Evolutionary conservation across 2,329 filamentous ascomycete species (phyloP).

Genomic region (Polytolypa hystricis): DNA sequence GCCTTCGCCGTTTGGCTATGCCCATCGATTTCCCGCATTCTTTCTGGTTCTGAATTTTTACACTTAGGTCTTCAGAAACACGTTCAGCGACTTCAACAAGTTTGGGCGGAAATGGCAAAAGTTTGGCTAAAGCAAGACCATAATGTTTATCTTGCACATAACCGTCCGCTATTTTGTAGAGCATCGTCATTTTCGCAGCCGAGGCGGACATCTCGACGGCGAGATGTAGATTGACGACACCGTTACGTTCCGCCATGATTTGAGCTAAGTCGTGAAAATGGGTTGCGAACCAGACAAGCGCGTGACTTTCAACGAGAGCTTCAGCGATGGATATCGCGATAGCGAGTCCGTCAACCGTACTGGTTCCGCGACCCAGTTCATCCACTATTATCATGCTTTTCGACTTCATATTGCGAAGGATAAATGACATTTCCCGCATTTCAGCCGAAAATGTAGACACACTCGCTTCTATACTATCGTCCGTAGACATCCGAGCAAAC

Average conservation of each 20-base stretch:
- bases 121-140: slow-evolving; percentile 67
- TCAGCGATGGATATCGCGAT: slow-evolving; percentile 88
- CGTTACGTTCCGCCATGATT: slow-evolving; percentile 61
- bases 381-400: slow-evolving; percentile 76
- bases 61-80: slow-evolving; percentile 53
- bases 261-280: slow-evolving; percentile 77
- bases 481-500: slow-evolving; percentile 76
- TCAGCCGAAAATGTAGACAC: slow-evolving; percentile 88
- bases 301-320: slow-evolving; percentile 65
- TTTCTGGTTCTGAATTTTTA: slow-evolving; percentile 47
- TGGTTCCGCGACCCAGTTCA: slow-evolving; percentile 84
- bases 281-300: slow-evolving; percentile 84
- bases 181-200: slow-evolving; percentile 64
- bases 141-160: slow-evolving; percentile 63
- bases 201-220: slow-evolving; percentile 52
- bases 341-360: slow-evolving; percentile 73
- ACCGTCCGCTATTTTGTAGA: slow-evolving; percentile 71
- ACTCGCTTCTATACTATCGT: slow-evolving; percentile 81
- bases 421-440: slow-evolving; percentile 94
- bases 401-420: slow-evolving; percentile 68
- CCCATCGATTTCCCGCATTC: slow-evolving; percentile 48
- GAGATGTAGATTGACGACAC: slow-evolving; percentile 75
- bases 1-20: slow-evolving; percentile 53
- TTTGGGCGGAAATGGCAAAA: slow-evolving; percentile 57
- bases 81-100: slow-evolving; percentile 58